Base-by-base conservation (phyloP, 2,329 filamentous ascomycete genomes). In the Fusarium bactridioides region DNA sequence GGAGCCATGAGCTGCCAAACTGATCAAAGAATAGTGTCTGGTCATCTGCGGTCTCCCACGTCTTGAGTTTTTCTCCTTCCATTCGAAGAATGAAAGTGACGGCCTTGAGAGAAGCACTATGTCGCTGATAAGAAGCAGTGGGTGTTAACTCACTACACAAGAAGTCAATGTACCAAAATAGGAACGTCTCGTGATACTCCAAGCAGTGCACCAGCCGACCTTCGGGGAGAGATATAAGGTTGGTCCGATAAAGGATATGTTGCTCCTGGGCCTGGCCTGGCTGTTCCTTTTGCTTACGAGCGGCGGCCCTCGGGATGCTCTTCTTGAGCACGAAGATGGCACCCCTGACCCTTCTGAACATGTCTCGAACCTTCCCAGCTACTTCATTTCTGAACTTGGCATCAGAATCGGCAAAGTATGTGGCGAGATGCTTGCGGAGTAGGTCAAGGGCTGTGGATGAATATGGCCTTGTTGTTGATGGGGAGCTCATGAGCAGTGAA, bases 71-170 rank as follows among this genome's bases (percentile, higher is more conserved):
- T 69, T 92, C 92, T n/a, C 92, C 83, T 33, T 92, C 92, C 45
- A 92, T 89, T 65, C 88, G 88, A 10, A 94, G 81, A n/a, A 95
- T 83, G 58, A 92, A 86, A 2, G 84, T 84, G 33, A 95, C 82
- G 2, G 92, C 90, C 77, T 91, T 94, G 10, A 98, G 81, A 5
- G 94, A 90, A 5, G 93, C 93, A 51, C 95, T 93, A 74, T 97
- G 95, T 11, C 94, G 89, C 79, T 97, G 95, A 78, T 98, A 99
- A 16, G 95, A 96, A 21, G 93, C 90, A 2, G 92, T 95, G 5
- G 94, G 91, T 6, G 90, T 88, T 27, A 99, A 83, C 76, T 98
- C 94, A 41, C 85, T 83, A 59, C 90, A 86, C 10, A 98, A 81
- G 73, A 97, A 96, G 4, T 83, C 77, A 4, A 93, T 76, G 78